These are phyloP conservation scores for Mollisia scopiformis DNA, from an alignment of 2,329 filamentous ascomycete species.

Conservation along the genomic window DNA sequence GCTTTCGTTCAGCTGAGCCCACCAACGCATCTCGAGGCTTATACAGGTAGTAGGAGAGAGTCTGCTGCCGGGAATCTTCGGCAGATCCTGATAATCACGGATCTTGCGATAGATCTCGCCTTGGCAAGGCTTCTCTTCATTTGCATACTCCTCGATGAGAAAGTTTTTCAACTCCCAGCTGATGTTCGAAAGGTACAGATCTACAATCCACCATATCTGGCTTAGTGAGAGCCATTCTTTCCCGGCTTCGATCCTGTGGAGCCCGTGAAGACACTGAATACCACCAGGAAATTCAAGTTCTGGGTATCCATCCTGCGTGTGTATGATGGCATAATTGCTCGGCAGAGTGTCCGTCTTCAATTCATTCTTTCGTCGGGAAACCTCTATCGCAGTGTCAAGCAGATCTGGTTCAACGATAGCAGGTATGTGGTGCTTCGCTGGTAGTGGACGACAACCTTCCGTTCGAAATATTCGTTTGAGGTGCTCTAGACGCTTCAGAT, in stretches of 20 bases:
- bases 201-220: slow-evolving; percentile 26
- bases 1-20: slow-evolving; percentile 14
- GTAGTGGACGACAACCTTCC: slow-evolving; percentile 14
- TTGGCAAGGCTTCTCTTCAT: slow-evolving; percentile 32
- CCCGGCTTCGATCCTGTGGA: slow-evolving; percentile 21
- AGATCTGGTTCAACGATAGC: slow-evolving; percentile 88
- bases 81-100: slow-evolving; percentile 25
- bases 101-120: slow-evolving; percentile 38
- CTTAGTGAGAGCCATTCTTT: slow-evolving; percentile 12
- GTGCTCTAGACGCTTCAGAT: slow-evolving; percentile 10
- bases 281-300: slow-evolving; percentile 17
- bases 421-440: slow-evolving; percentile 43
- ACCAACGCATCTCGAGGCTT: slow-evolving; percentile 21
- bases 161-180: slow-evolving; percentile 28
- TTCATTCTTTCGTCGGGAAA: slow-evolving; percentile 7
- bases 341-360: slow-evolving; percentile 8
- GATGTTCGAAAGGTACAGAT: slow-evolving; percentile 25
- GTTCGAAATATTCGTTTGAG: slow-evolving; percentile 16
- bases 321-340: slow-evolving; percentile 14
- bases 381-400: slow-evolving; percentile 81
- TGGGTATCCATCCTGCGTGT: slow-evolving; percentile 12
- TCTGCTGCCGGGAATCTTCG: neutral
- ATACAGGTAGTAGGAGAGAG: slow-evolving; percentile 16
- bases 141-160: slow-evolving; percentile 36
- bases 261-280: slow-evolving; percentile 21